A percentile compares a stretch with the other conserved stretches of the same genome.
phyloP scores from a whole-genome alignment of 2,329 filamentous ascomycete genomes.

The Exophiala spinifera region DNA sequence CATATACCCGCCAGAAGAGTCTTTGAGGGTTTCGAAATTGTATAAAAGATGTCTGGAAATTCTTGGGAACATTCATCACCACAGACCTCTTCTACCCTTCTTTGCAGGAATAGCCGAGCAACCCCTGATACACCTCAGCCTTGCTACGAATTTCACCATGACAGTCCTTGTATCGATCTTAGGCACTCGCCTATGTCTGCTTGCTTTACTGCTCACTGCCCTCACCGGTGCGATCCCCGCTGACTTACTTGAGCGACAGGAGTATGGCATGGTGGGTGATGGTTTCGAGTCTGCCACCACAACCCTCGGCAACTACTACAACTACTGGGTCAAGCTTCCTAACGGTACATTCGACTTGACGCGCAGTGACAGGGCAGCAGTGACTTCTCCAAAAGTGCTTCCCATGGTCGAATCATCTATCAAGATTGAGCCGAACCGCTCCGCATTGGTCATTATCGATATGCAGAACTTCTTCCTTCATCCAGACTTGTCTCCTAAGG shows the following conservation, averaged over 20 bases:
- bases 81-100: not conserved
- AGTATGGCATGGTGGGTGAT: slow-evolving; percentile 15
- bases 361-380: slow-evolving; percentile 30
- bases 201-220: slow-evolving; percentile 1
- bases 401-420: slow-evolving; percentile 35
- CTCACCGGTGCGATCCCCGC: slow-evolving; percentile 4
- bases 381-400: slow-evolving; percentile 22
- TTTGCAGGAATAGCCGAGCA: not conserved
- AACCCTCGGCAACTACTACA: slow-evolving; percentile 33
- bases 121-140: not conserved
- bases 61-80: not conserved
- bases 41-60: not conserved
- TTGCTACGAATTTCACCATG: not conserved
- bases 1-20: not conserved
- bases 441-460: slow-evolving; percentile 50
- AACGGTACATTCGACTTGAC: slow-evolving; percentile 34
- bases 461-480: slow-evolving; percentile 54
- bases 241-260: slow-evolving; percentile 12
- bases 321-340: slow-evolving; percentile 33
- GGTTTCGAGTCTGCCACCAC: slow-evolving; percentile 15
- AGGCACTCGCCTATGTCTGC: slow-evolving; percentile 1
- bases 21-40: not conserved
- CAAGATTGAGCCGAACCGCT: slow-evolving; percentile 40
- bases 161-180: not conserved
- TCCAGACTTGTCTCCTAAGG: slow-evolving; percentile 41